These are phyloP conservation scores for Colletotrichum sp. DNA, from an alignment of 2,329 filamentous ascomycete genomes.

Conservation along the genomic window DNA sequence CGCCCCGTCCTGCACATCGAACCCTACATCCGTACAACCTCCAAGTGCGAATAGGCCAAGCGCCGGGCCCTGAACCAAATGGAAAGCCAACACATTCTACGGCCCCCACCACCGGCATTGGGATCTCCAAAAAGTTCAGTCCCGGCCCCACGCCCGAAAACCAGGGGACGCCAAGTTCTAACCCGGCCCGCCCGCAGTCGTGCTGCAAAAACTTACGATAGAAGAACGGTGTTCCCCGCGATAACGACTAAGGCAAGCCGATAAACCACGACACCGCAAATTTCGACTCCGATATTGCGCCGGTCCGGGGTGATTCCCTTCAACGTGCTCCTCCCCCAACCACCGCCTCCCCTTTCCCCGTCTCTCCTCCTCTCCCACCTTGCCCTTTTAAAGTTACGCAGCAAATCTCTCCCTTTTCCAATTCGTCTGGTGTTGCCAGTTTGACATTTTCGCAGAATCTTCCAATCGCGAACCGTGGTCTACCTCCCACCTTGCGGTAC, in stretches of 20 bases:
- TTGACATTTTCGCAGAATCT: neutral
- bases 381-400: neutral
- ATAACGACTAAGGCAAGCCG: neutral
- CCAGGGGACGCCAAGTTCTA: neutral
- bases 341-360: neutral
- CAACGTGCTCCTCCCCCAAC: neutral
- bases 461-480: neutral
- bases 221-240: neutral
- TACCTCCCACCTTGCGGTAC: neutral
- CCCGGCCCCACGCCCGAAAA: neutral
- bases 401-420: neutral
- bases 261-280: neutral
- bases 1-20: neutral
- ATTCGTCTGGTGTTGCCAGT: neutral
- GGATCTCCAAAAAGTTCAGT: neutral
- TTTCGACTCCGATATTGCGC: constrained; percentile 1
- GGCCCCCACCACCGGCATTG: neutral
- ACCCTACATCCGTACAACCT: neutral
- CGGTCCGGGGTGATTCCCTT: neutral
- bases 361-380: neutral
- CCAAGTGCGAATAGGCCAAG: neutral
- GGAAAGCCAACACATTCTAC: neutral
- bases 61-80: neutral
- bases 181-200: neutral
- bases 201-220: constrained; percentile 4